Evolutionary conservation across 192 early-diverging fungal species (phyloP), one percentile per base, ranked within the genome.

Genomic region (Linnemannia schmuckeri): DNA sequence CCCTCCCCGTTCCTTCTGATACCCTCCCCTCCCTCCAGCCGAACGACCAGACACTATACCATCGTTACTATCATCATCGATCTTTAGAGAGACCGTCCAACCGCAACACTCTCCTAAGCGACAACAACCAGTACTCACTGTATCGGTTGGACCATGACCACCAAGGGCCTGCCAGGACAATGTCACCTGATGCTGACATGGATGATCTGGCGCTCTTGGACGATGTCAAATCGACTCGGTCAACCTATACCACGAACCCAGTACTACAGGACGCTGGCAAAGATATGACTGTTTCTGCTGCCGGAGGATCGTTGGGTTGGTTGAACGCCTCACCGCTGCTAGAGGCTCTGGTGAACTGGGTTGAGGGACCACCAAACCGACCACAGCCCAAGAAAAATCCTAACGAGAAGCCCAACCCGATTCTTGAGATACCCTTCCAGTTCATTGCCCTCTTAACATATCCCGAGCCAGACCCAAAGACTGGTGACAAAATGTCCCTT

Each of bases 381-480:
- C 35, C 27, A 35, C 75, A 57, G 6, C 47, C 30, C 20, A 72
- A 74, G 40, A 33, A 41, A 57, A 57, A 37, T 10, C 49, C 70
- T 20, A 82, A 77, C 41, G 78, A 84, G 61, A 79, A 82, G 35
- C 80, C 84, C 38, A 83, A 83, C 35, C 80, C 89, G 1, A 74
- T 91, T 47, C 61, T 89, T 7, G 89, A 91, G 44, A 90, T 91
- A 27, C 90, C 90, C 1, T 79, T 91, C 30, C 89, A 90, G 55
- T 90, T 91, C 41, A 91, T 91, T 72, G 89, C 87, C 47, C 70
- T 91, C 44, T 71, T 91, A 47, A 91, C 90, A 0, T 91, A 89
- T 46, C 90, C 90, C 7, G 90, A 91, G 35, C 77, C 87, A 17
- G 89, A 89, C 37, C 85, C 82, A 27, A 85, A 75, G 38, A 76